Evolutionary conservation across 345 rosid species (phyloP).

Genomic region (Citrus maxima): DNA sequence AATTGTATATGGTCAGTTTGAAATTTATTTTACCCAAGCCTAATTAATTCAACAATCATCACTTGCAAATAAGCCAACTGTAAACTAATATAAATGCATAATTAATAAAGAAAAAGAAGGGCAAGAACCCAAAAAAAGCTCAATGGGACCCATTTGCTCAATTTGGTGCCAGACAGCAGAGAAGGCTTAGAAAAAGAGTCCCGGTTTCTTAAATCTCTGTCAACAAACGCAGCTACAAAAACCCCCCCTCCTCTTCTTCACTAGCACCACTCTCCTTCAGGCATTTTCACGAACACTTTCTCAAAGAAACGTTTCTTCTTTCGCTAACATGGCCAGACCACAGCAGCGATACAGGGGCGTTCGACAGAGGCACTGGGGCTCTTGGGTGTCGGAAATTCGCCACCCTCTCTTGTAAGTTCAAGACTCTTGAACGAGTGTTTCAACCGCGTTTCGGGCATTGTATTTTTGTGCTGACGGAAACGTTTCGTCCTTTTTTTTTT

Average conservation of each 20-base stretch:
- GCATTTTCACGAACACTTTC: slow-evolving; percentile 46
- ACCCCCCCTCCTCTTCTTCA: slow-evolving; percentile 34
- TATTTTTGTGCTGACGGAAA: slow-evolving; percentile 5
- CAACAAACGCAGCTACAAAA: slow-evolving; percentile 52
- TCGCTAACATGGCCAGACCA: slow-evolving; percentile 70
- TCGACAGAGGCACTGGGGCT: slow-evolving; percentile 98
- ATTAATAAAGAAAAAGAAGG: not conserved
- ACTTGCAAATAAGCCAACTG: slow-evolving; percentile 48
- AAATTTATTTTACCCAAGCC: slow-evolving; percentile 20
- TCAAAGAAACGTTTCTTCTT: slow-evolving; percentile 14
- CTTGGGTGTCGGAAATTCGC: slow-evolving; percentile 99
- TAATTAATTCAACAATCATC: slow-evolving; percentile 33
- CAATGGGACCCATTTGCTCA: slow-evolving; percentile 48
- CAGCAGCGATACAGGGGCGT: slow-evolving; percentile 97
- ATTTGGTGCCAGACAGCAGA: slow-evolving; percentile 55
- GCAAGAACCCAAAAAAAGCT: slow-evolving; percentile 20
- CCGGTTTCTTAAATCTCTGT: slow-evolving; percentile 20
- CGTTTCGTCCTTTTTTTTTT: slow-evolving; percentile 19
- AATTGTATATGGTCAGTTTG: slow-evolving; percentile 37
- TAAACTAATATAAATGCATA: slow-evolving; percentile 15
- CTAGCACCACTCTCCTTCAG: slow-evolving; percentile 18
- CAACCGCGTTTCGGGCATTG: not conserved
- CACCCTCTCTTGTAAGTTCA: slow-evolving; percentile 82
- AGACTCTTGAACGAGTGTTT: not conserved
- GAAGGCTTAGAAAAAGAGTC: slow-evolving; percentile 34